Evolutionary conservation across 495 filamentous ascomycete species (phyloP).

Genomic region (Penicillium macrosclerotiorum): DNA sequence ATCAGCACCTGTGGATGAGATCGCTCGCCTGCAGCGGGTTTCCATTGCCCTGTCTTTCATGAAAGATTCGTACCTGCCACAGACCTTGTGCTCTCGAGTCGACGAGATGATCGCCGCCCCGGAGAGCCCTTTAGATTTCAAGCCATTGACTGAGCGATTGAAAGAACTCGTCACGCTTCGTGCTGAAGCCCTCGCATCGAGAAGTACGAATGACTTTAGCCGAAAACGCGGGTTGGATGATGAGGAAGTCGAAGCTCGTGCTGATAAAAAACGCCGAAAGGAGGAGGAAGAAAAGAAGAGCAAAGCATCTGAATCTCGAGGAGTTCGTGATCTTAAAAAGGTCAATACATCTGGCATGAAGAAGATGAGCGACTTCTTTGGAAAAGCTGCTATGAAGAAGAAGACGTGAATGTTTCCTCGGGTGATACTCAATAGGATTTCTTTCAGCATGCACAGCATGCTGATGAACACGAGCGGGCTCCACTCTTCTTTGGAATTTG

Average conservation of each 20-base stretch:
- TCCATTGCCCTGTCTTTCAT: slow-evolving; percentile 77
- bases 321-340: slow-evolving; percentile 77
- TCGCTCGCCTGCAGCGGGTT: slow-evolving; percentile 65
- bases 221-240: slow-evolving; percentile 69
- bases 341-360: slow-evolving; percentile 90
- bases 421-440: background rate
- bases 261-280: slow-evolving; percentile 62
- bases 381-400: slow-evolving; percentile 55
- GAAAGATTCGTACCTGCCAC: slow-evolving; percentile 65
- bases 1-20: slow-evolving; percentile 38
- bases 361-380: slow-evolving; percentile 95
- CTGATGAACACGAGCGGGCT: background rate
- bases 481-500: too few species aligned
- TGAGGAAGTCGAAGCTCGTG: slow-evolving; percentile 55
- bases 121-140: slow-evolving; percentile 61
- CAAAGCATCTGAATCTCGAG: slow-evolving; percentile 69
- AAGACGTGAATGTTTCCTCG: slow-evolving; percentile 25
- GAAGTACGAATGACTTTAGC: slow-evolving; percentile 68
- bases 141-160: slow-evolving; percentile 65
- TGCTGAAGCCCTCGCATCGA: slow-evolving; percentile 63
- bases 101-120: slow-evolving; percentile 45
- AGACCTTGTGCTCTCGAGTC: slow-evolving; percentile 47
- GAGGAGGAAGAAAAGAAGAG: slow-evolving; percentile 76
- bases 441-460: background rate
- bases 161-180: slow-evolving; percentile 60